Evolutionary conservation across 2,329 filamentous ascomycete species (phyloP).

Genomic region (Colletotrichum eleusines): DNA sequence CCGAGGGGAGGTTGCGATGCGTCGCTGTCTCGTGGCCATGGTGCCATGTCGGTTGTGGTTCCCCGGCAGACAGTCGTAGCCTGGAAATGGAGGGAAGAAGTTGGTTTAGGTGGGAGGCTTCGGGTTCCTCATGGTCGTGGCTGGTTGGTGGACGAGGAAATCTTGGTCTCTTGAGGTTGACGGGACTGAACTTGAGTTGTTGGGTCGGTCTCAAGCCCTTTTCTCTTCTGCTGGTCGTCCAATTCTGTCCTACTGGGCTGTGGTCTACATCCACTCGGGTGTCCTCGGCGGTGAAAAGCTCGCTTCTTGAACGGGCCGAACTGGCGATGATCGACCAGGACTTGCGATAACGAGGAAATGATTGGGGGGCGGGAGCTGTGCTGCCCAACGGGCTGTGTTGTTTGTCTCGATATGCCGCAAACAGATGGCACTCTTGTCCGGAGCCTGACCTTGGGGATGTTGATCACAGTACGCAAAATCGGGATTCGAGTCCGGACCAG

Average conservation of each 20-base stretch:
- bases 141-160: conserved; percentile 2
- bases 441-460: background rate
- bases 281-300: background rate
- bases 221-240: background rate
- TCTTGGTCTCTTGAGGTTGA: background rate
- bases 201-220: background rate
- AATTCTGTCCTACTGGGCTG: background rate
- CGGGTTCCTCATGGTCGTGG: conserved; percentile 37
- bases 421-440: conserved; percentile 12
- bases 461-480: conserved; percentile 1
- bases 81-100: conserved; percentile 6
- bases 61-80: conserved; percentile 15
- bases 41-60: conserved; percentile 34
- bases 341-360: background rate
- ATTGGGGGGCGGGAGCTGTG: background rate
- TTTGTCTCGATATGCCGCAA: conserved; percentile 18
- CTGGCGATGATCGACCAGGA: background rate
- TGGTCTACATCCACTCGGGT: background rate
- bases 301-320: background rate
- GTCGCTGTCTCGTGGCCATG: conserved; percentile 24
- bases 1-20: conserved; percentile 12
- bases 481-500: background rate
- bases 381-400: background rate
- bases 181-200: background rate
- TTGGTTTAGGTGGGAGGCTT: conserved; percentile 39